Evolutionary conservation across 2,329 filamentous ascomycete genomes (phyloP).

Genomic region (Stenocarpella maydis): DNA sequence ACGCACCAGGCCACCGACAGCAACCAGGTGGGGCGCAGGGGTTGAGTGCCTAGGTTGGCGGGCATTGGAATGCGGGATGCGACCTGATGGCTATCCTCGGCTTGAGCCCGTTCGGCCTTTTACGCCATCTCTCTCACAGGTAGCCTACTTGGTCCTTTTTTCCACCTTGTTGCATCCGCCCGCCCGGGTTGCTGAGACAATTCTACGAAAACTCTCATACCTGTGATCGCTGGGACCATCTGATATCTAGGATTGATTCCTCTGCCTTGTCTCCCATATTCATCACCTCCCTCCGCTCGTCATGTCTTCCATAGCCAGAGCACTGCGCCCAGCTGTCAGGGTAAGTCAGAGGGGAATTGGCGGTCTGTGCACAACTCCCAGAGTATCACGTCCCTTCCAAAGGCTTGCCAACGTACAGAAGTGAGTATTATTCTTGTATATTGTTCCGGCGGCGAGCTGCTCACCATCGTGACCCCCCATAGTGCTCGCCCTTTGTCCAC

Average conservation of each 20-base stretch:
- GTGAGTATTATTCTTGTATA: slow-evolving; percentile 39
- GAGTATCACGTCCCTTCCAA: slow-evolving; percentile 37
- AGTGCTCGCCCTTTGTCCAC: slow-evolving; percentile 66
- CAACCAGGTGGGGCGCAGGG: not conserved
- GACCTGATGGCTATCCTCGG: slow-evolving; percentile 43
- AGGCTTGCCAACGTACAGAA: slow-evolving; percentile 40
- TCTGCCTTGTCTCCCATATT: not conserved
- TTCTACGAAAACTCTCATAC: not conserved
- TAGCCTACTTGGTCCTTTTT: not conserved
- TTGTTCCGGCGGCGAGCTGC: slow-evolving; percentile 23
- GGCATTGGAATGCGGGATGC: slow-evolving; percentile 25
- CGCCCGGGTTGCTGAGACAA: not conserved
- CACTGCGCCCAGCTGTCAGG: slow-evolving; percentile 60
- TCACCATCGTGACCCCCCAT: slow-evolving; percentile 29
- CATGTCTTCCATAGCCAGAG: slow-evolving; percentile 60
- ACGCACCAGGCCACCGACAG: slow-evolving; percentile 18
- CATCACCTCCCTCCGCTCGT: slow-evolving; percentile 23
- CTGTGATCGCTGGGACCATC: not conserved
- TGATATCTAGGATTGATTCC: not conserved
- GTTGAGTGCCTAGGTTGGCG: not conserved
- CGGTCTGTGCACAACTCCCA: slow-evolving; percentile 42
- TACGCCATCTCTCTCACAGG: not conserved
- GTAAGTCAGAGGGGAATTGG: slow-evolving; percentile 50
- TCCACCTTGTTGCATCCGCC: too few species aligned
- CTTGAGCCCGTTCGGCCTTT: slow-evolving; percentile 32